phyloP scores from a whole-genome alignment of 345 rosid genomes.

The Sisymbrium irio region DNA sequence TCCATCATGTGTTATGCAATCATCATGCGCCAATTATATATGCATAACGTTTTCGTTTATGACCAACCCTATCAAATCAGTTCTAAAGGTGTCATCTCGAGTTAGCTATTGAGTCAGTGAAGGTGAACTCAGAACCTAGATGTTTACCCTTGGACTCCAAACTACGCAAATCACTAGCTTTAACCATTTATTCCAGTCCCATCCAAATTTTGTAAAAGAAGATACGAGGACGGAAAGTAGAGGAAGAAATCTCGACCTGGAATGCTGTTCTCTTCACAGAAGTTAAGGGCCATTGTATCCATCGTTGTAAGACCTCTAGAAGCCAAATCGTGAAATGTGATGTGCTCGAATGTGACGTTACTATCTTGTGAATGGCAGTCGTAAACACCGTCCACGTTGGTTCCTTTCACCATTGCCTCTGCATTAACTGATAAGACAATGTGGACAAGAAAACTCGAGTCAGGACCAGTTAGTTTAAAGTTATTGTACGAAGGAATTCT shows the following conservation, averaged over 20 bases:
- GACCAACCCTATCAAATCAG: not conserved
- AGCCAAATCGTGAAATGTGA: conserved; percentile 62
- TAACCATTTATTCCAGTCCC: not conserved
- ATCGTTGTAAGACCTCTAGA: conserved; percentile 65
- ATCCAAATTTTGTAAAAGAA: not conserved
- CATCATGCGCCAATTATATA: not conserved
- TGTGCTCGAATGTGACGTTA: conserved; percentile 62
- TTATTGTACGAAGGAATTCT: not conserved
- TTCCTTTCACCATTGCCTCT: conserved; percentile 82
- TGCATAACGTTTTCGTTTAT: not conserved
- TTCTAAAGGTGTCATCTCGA: not conserved
- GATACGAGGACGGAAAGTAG: not conserved
- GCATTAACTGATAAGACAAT: conserved; percentile 64
- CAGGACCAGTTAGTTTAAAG: not conserved
- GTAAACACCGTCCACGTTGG: conserved; percentile 69
- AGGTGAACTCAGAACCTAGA: not conserved
- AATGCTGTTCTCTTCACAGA: conserved; percentile 83
- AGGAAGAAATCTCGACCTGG: conserved; percentile 55
- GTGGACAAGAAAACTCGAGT: not conserved
- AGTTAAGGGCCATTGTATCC: conserved; percentile 80
- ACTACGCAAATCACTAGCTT: not conserved
- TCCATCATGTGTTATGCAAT: not conserved
- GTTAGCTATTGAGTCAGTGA: not conserved
- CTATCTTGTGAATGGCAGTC: conserved; percentile 66
- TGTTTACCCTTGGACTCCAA: too few species aligned